Conservation (phyloP, 768 basidiomycete genomes). For the Suillus subaureus region DNA sequence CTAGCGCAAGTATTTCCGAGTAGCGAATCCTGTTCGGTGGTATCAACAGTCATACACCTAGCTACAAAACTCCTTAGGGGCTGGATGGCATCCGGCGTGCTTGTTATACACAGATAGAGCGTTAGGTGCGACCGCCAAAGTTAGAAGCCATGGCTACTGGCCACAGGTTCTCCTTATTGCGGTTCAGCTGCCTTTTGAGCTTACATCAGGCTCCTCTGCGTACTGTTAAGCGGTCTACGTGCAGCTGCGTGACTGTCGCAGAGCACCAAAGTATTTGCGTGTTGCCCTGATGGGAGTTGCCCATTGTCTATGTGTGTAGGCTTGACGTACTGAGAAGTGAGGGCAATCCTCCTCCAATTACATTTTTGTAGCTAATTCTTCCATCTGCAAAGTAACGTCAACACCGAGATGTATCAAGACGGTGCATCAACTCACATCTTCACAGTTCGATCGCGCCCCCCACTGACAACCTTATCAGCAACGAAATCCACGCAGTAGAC, state of each 20-base stretch:
- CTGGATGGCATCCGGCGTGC: too few species aligned
- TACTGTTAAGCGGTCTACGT: background rate
- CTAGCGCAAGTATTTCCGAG: background rate
- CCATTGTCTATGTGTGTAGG: background rate
- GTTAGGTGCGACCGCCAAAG: too few species aligned
- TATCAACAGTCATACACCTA: background rate
- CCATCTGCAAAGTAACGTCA: conserved; percentile 25
- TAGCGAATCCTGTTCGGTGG: background rate
- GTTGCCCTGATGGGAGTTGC: conserved; percentile 27
- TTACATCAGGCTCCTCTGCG: background rate
- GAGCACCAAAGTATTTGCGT: background rate
- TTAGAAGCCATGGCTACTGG: background rate
- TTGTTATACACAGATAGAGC: too few species aligned
- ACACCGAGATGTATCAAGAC: background rate
- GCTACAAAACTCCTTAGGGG: background rate
- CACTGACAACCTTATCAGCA: conserved; percentile 97
- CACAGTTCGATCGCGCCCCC: conserved; percentile 85
- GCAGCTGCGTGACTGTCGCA: background rate
- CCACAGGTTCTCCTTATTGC: background rate
- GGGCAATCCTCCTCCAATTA: background rate
- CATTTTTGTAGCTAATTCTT: conserved; percentile 24
- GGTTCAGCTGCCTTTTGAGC: background rate
- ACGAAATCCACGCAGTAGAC: conserved; percentile 99
- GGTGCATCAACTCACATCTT: conserved; percentile 73
- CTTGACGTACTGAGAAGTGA: background rate